phyloP scores from a whole-genome alignment of 2,329 filamentous ascomycete species.

The Colletotrichum spaethianum region DNA sequence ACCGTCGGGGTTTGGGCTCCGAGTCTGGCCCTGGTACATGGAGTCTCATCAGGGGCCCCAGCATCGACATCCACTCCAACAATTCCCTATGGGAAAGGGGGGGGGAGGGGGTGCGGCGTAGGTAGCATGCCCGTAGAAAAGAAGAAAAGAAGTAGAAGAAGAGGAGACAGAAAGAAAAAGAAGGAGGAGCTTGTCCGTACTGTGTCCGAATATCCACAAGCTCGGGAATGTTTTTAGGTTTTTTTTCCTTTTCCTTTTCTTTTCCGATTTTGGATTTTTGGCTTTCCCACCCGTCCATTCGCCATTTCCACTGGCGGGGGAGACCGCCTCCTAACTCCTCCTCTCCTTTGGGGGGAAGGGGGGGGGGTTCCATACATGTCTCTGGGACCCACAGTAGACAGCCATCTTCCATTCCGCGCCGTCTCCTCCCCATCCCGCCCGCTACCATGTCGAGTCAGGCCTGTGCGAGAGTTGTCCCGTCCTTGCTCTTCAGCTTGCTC shows the following conservation, averaged over 20 bases:
- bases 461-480: not conserved
- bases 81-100: not conserved
- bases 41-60: slow-evolving; percentile 4
- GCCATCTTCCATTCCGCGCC: not conserved
- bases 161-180: too few species aligned
- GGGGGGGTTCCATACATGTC: too few species aligned
- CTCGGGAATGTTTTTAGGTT: not conserved
- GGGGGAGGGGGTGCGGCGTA: slow-evolving; percentile 4
- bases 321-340: not conserved
- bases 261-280: not conserved
- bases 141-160: too few species aligned
- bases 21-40: not conserved
- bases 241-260: not conserved
- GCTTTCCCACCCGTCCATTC: slow-evolving; percentile 23
- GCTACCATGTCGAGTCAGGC: not conserved
- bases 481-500: not conserved
- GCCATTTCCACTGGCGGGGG: slow-evolving; percentile 8
- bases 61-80: not conserved
- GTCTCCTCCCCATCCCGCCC: not conserved
- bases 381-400: not conserved
- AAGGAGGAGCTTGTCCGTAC: too few species aligned
- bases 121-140: slow-evolving; percentile 6
- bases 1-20: not conserved
- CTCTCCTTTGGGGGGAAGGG: too few species aligned
- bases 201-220: not conserved